A percentile compares a stretch with the other conserved stretches of the same genome.
phyloP scores from a whole-genome alignment of 2,329 filamentous ascomycete species.

The Trichoderma koningii region DNA sequence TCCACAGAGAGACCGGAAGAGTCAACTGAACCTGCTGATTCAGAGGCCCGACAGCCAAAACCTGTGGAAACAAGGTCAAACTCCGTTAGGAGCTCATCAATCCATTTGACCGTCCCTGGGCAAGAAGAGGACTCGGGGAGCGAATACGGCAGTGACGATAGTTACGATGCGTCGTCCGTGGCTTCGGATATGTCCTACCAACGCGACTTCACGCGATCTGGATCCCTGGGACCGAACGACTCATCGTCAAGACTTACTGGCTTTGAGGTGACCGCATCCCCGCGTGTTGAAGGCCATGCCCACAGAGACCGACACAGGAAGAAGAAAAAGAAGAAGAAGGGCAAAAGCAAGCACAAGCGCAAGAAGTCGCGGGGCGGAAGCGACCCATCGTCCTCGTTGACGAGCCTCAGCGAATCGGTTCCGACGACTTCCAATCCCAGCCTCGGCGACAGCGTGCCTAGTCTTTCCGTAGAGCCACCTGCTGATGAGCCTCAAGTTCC shows the following conservation, averaged over 20 bases:
- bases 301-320: slow-evolving; percentile 7
- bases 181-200: slow-evolving; percentile 2
- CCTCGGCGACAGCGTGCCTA: background rate
- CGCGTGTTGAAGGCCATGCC: background rate
- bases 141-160: slow-evolving; percentile 6
- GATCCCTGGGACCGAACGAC: background rate
- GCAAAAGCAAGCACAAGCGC: slow-evolving; percentile 41
- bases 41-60: background rate
- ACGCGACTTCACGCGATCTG: background rate
- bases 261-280: slow-evolving; percentile 3
- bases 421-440: background rate
- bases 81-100: background rate
- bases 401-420: background rate
- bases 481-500: background rate
- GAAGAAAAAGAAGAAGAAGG: slow-evolving; percentile 23
- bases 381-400: slow-evolving; percentile 8
- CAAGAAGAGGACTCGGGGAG: slow-evolving; percentile 7
- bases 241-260: slow-evolving; percentile 8
- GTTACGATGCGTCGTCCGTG: background rate
- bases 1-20: background rate
- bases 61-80: background rate
- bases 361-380: slow-evolving; percentile 29
- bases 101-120: slow-evolving; percentile 2
- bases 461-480: background rate
- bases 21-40: background rate